A percentile compares a stretch with the other conserved stretches of the same genome.
These are phyloP conservation scores for Globisporangium uncinulatum DNA, from an alignment of 352 stramenopile species.

Conservation along the genomic window DNA sequence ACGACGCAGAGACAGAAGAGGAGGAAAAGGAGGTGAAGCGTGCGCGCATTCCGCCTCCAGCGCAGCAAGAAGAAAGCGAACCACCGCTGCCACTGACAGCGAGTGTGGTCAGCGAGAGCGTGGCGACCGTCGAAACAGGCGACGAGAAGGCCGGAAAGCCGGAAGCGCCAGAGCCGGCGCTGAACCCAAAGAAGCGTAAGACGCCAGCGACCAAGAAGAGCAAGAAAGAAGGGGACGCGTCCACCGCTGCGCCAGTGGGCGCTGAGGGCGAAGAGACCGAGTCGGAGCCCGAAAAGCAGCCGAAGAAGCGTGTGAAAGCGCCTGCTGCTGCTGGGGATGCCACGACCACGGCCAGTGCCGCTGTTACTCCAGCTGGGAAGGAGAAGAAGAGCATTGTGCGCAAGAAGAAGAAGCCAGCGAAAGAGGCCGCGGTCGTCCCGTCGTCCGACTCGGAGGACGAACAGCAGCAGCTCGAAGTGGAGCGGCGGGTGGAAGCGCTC, in stretches of 20 bases:
- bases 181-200: conserved; percentile 12
- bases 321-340: background rate
- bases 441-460: conserved; percentile 33
- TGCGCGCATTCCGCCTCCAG: background rate
- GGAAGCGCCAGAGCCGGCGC: conserved; percentile 5
- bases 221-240: conserved; percentile 9
- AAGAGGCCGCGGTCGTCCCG: conserved; percentile 8
- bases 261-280: conserved; percentile 33
- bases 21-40: background rate
- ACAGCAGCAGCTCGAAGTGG: conserved; percentile 22
- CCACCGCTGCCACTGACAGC: too few relatives aligned
- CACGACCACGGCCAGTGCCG: too few relatives aligned
- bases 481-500: conserved; percentile 41
- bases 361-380: background rate
- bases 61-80: background rate
- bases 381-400: conserved; percentile 28
- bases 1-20: background rate
- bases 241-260: background rate
- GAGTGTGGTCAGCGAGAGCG: too few relatives aligned
- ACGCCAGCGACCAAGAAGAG: conserved; percentile 9
- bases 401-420: conserved; percentile 39
- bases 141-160: background rate
- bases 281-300: conserved; percentile 40
- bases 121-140: background rate
- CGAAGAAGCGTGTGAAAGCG: conserved; percentile 38